Base-by-base conservation (phyloP, 805 yeast genomes). In the Candida adriatica region DNA sequence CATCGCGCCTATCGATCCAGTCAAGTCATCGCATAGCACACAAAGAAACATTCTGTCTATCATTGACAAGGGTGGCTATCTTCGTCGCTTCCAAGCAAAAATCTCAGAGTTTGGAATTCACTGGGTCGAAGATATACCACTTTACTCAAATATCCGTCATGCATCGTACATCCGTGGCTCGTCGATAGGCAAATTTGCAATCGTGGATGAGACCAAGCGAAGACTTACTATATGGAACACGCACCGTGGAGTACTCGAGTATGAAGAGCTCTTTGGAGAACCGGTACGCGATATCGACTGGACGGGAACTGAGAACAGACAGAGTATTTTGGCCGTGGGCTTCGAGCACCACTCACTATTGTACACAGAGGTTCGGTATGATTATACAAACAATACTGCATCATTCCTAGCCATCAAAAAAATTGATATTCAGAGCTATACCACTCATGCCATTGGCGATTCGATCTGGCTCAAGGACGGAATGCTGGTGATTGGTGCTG, bases 401-500 rank as follows among this genome's bases (percentile, higher is more conserved):
- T 68, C 90, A 1, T 88, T 82, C 67, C 72, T 81, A 0, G 76
- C 83, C 0, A 72, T 88, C 35, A 79, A 84, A 47, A 70, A 72
- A 37, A 70, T 86, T 25, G 87, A 81, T 46, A 73, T 88, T 3
- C 64, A 75, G 1, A 67, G 67, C 20, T 82, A 70, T 47, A 87
- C 96, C 0, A 62, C 83, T 0, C 95, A 87, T 51, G 65, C 64
- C 11, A 86, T 88, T 37, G 96, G 95, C 6, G 96, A 88, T 52
- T 80, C 94, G 11, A 65, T 81, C 10, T 90, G 96, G 96, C 61
- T 90, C 41, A 66, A 70, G 29, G 75, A 79, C 46, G 95, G 94
- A 2, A 70, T 76, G 13, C 66, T 88, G 33, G 88, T 83, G 1
- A 74, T 85, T 35, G 96, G 92, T 3, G 67, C 90, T 11, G 96